phyloP scores from a whole-genome alignment of 2,329 filamentous ascomycete genomes.

The Acrocalymma vagum region DNA sequence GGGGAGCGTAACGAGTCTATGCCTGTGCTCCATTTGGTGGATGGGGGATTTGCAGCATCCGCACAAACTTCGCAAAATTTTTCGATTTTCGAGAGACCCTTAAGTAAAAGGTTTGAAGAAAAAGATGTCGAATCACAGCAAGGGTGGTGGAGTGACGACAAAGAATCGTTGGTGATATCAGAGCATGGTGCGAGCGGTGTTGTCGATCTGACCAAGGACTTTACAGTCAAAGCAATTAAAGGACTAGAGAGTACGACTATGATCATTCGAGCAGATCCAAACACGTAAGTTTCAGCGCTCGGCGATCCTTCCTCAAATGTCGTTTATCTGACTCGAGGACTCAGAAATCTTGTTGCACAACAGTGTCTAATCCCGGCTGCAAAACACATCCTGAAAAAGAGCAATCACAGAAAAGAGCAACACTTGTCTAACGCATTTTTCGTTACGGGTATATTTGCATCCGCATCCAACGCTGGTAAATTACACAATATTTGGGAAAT shows the following conservation, averaged over 20 bases:
- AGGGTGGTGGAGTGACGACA: slow-evolving; percentile 18
- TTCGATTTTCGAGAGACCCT: slow-evolving; percentile 21
- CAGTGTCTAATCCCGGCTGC: slow-evolving; percentile 20
- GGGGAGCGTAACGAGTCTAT: not conserved
- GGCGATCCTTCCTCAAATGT: not conserved
- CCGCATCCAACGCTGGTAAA: slow-evolving; percentile 4
- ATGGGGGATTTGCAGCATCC: slow-evolving; percentile 21
- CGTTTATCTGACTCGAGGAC: not conserved
- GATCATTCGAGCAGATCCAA: slow-evolving; percentile 25
- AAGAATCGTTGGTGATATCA: slow-evolving; percentile 14
- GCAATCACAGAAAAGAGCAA: not conserved
- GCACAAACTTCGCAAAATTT: slow-evolving; percentile 14
- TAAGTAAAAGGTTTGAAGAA: not conserved
- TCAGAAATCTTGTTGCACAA: slow-evolving; percentile 21
- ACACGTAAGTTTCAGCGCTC: slow-evolving; percentile 19
- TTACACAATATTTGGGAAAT: not conserved
- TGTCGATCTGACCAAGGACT: slow-evolving; percentile 14
- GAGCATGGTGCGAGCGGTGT: slow-evolving; percentile 22
- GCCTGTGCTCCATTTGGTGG: slow-evolving; percentile 10
- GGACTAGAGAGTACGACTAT: not conserved
- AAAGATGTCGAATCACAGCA: not conserved
- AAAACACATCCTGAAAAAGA: slow-evolving; percentile 2
- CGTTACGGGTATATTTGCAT: slow-evolving; percentile 6
- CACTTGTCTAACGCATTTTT: not conserved
- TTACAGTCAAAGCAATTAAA: not conserved